Evolutionary conservation across 495 filamentous ascomycete species (phyloP).

Genomic region (Entonaema liquescens): DNA sequence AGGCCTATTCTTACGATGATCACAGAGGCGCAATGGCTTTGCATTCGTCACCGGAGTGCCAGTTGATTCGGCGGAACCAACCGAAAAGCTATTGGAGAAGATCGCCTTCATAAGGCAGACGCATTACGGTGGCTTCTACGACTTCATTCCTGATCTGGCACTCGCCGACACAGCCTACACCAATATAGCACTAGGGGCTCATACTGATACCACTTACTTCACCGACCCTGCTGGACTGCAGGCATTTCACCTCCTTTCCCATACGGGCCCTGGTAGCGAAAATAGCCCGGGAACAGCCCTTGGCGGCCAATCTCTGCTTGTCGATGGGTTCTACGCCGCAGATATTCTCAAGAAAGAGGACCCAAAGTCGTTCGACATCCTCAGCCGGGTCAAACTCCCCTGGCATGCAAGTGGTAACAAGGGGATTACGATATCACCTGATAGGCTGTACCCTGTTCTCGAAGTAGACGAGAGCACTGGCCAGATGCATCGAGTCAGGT

Average conservation of each 20-base stretch:
- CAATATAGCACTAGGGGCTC: constrained; percentile 73
- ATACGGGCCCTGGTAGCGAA: constrained; percentile 52
- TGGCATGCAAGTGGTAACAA: constrained; percentile 87
- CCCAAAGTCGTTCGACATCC: constrained; percentile 57
- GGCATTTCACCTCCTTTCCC: constrained; percentile 87
- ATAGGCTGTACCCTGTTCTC: constrained; percentile 73
- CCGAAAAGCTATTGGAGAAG: constrained; percentile 73
- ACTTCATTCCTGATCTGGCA: constrained; percentile 88
- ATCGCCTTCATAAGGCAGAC: constrained; percentile 86
- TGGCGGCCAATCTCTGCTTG: constrained; percentile 77
- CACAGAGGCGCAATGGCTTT: constrained; percentile 67
- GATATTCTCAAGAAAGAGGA: constrained; percentile 58
- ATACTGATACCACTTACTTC: constrained; percentile 96
- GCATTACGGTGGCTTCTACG: constrained; percentile 95
- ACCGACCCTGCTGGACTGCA: constrained; percentile 89
- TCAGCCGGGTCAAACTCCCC: constrained; percentile 64
- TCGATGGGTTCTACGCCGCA: constrained; percentile 85
- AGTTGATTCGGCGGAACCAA: constrained; percentile 67
- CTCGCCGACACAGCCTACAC: constrained; percentile 96
- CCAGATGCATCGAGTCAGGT: constrained; percentile 73
- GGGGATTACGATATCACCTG: constrained; percentile 78
- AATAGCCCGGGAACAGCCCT: constrained; percentile 22
- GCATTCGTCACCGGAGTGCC: constrained; percentile 75
- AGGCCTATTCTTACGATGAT: constrained; percentile 17
- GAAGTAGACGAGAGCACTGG: constrained; percentile 54